phyloP scores from a whole-genome alignment of 371 early-diverging fungal genomes.

The Mortierella sp. region DNA sequence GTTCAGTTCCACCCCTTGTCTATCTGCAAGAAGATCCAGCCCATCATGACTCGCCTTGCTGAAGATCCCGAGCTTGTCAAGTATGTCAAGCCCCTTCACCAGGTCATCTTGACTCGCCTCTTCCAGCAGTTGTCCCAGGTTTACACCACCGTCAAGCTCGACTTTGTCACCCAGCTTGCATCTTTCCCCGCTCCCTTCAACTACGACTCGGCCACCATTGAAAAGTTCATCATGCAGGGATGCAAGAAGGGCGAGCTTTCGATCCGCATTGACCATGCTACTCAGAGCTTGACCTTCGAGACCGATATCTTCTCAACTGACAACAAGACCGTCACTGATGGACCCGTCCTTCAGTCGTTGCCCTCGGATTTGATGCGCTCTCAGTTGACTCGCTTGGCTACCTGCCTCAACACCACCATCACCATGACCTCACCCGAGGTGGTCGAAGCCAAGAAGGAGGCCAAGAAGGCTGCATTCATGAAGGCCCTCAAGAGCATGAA shows the following conservation, averaged over 20 bases:
- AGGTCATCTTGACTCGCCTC: constrained; percentile 94
- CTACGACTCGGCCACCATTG: constrained; percentile 89
- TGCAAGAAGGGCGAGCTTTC: constrained; percentile 95
- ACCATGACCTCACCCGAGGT: constrained; percentile 86
- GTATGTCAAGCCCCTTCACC: constrained; percentile 93
- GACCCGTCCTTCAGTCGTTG: constrained; percentile 87
- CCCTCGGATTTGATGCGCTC: constrained; percentile 90
- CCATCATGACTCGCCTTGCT: constrained; percentile 78
- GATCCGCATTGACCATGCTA: constrained; percentile 94
- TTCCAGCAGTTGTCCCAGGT: constrained; percentile 97
- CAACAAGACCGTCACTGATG: constrained; percentile 74
- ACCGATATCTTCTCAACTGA: constrained; percentile 83
- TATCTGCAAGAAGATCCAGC: constrained; percentile 95
- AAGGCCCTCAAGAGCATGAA: constrained; percentile 75
- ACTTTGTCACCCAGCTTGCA: constrained; percentile 88
- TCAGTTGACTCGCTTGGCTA: constrained; percentile 81
- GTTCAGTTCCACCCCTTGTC: constrained; percentile 98
- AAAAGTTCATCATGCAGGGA: constrained; percentile 97
- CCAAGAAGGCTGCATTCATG: constrained; percentile 70
- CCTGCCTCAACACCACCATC: constrained; percentile 84
- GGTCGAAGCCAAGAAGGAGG: constrained; percentile 69
- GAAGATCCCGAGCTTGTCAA: constrained; percentile 80
- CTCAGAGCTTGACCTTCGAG: constrained; percentile 92
- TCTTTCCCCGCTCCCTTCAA: constrained; percentile 88
- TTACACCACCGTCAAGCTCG: constrained; percentile 95